These are phyloP conservation scores for Lycium barbarum DNA, from an alignment of 257 asterid genomes.

Conservation along the genomic window DNA sequence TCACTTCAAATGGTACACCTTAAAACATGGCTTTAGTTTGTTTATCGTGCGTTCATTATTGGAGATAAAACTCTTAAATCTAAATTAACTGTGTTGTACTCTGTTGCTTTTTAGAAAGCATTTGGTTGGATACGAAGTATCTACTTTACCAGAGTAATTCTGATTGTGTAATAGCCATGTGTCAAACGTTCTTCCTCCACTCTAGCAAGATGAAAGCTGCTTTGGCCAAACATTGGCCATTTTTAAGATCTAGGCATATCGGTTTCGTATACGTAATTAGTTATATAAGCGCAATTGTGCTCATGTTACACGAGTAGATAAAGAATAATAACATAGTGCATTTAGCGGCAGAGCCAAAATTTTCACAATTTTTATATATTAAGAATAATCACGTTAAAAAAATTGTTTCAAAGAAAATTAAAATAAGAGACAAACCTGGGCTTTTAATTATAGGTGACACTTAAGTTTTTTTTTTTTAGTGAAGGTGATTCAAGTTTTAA, in stretches of 20 bases:
- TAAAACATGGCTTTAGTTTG: background rate
- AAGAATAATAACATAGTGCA: background rate
- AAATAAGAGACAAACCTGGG: too few relatives aligned
- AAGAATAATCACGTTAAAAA: too few relatives aligned
- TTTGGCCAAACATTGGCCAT: constrained; percentile 4
- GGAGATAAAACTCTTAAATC: background rate
- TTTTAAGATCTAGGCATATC: background rate
- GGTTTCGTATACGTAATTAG: background rate
- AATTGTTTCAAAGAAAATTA: too few relatives aligned
- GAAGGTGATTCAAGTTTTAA: too few relatives aligned
- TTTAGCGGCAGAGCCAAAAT: too few relatives aligned
- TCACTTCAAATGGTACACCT: constrained; percentile 28
- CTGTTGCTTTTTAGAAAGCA: background rate
- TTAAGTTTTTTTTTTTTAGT: too few relatives aligned
- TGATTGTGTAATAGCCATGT: constrained; percentile 9
- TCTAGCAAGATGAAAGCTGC: background rate
- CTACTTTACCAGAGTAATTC: background rate
- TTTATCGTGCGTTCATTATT: background rate
- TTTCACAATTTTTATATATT: too few relatives aligned
- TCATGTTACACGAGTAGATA: background rate
- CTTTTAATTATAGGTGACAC: too few relatives aligned
- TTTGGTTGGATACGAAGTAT: background rate
- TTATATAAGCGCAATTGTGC: background rate
- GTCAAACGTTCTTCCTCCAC: background rate
- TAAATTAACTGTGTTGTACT: background rate